Base-by-base conservation (phyloP, 1,284 basidiomycete species). In the Porodaedalea pini region DNA sequence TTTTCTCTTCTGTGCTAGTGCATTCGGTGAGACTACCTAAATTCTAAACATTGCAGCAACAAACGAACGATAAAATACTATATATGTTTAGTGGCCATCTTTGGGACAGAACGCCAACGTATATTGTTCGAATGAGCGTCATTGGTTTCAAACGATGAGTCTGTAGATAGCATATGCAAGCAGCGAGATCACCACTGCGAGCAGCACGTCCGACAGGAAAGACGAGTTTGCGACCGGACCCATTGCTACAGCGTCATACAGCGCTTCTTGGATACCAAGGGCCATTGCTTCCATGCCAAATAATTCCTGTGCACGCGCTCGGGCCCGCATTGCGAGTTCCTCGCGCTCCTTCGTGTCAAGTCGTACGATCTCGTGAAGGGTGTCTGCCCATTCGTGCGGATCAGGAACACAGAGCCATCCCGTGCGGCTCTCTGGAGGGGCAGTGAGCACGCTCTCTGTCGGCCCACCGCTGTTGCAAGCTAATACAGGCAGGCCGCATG, bases 391-490 rank as follows among this genome's bases (percentile, higher is more conserved):
- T 3, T 77, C 68, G 0, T 76, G 72, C 0, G 83, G 66, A 11
- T 81, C 75, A 0, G 92, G 86, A 0, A 74, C 62, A 23, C 85
- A 76, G 21, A 96, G 75, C 92, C 92, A 82, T 50, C 94, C 82
- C 21, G 88, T 82, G 19, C 73, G 73, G 62, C 68, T 39, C 34
- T 67, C 54, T 61, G 71, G 29, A 34, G 73, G 68, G 8, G 77
- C 70, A 65, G 90, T 82, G 8, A 94, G 71, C 19, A 98, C 75
- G 45, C 90, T 96, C 73, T 99, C 96, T 0, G 85, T 89, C 1
- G 97, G 96, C 0, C 96, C 96, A 32, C 97, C 96, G 51, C 82
- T 89, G 69, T 94, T 78, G 64, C 89, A 92, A 0, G 94, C 94
- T 4, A 99, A 71, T 0, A 99, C 90, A 0, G 94, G 94, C 0